These are phyloP conservation scores for Xerophyta viscosa DNA, from an alignment of 106 monocot species.

Conservation along the genomic window DNA sequence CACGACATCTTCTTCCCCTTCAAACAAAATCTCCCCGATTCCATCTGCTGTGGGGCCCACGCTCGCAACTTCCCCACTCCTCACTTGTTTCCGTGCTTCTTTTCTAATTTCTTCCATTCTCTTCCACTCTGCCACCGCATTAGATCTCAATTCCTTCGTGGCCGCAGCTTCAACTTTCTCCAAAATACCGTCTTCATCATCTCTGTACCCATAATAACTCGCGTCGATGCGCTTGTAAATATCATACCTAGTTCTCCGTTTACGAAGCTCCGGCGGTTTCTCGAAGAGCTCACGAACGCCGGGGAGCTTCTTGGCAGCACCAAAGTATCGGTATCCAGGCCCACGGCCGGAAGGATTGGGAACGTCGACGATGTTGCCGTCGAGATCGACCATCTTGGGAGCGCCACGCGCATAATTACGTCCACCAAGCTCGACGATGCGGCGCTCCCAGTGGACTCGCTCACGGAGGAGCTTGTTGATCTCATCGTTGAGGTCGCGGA, in stretches of 20 bases:
- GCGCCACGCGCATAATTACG: conserved; percentile 43
- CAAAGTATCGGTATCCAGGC: conserved; percentile 93
- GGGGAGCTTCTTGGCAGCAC: conserved; percentile 94
- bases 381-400: conserved; percentile 91
- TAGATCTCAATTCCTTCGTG: conserved; percentile 48
- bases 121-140: conserved; percentile 51
- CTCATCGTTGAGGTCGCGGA: conserved; percentile 87
- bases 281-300: conserved; percentile 95
- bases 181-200: conserved; percentile 92
- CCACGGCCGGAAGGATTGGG: conserved; percentile 92
- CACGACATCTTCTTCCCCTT: conserved; percentile 90
- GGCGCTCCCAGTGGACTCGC: conserved; percentile 80
- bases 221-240: conserved; percentile 94
- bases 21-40: conserved; percentile 58
- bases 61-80: conserved; percentile 70
- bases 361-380: conserved; percentile 32
- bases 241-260: conserved; percentile 68
- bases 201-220: conserved; percentile 89
- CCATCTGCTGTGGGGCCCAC: conserved; percentile 30
- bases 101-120: conserved; percentile 55
- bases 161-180: conserved; percentile 77
- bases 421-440: conserved; percentile 86
- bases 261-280: conserved; percentile 86
- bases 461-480: conserved; percentile 96
- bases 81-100: conserved; percentile 77